Conservation (phyloP, 768 basidiomycete genomes). For the Tylopilus balloui region DNA sequence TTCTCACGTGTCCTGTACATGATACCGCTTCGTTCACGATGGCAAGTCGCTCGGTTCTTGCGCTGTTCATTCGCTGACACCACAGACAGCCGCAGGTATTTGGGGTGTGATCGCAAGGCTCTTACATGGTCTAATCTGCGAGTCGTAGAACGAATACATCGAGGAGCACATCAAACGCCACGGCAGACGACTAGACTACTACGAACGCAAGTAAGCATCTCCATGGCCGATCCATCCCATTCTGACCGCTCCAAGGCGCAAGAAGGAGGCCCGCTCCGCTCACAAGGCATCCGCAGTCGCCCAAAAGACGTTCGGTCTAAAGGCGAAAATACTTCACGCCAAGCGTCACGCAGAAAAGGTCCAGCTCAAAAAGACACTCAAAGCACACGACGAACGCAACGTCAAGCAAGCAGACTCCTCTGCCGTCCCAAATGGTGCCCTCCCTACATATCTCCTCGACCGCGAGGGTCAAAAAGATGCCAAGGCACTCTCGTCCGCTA, state of each 20-base stretch:
- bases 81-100: conserved; percentile 60
- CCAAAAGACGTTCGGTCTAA: conserved; percentile 93
- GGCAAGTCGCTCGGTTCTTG: conserved; percentile 16
- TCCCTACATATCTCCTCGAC: conserved; percentile 94
- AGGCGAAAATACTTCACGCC: conserved; percentile 96
- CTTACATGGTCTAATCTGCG: conserved; percentile 6
- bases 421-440: conserved; percentile 80
- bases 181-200: conserved; percentile 93
- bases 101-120: background rate
- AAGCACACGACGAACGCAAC: conserved; percentile 98
- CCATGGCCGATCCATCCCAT: background rate
- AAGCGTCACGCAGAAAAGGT: conserved; percentile 97
- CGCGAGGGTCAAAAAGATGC: conserved; percentile 98
- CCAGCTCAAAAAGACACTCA: conserved; percentile 98
- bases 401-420: conserved; percentile 90
- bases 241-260: conserved; percentile 50
- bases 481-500: conserved; percentile 89
- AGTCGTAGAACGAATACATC: conserved; percentile 91
- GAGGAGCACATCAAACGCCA: conserved; percentile 98
- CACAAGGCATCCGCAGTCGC: conserved; percentile 78
- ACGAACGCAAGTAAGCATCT: conserved; percentile 79
- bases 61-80: conserved; percentile 11
- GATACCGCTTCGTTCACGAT: conserved; percentile 20
- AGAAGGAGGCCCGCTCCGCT: conserved; percentile 72
- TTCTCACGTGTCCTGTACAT: background rate